Evolutionary conservation across 192 early-diverging fungal species (phyloP), one percentile per base, ranked within the genome.

Genomic region (Backusella liffmaniae): DNA sequence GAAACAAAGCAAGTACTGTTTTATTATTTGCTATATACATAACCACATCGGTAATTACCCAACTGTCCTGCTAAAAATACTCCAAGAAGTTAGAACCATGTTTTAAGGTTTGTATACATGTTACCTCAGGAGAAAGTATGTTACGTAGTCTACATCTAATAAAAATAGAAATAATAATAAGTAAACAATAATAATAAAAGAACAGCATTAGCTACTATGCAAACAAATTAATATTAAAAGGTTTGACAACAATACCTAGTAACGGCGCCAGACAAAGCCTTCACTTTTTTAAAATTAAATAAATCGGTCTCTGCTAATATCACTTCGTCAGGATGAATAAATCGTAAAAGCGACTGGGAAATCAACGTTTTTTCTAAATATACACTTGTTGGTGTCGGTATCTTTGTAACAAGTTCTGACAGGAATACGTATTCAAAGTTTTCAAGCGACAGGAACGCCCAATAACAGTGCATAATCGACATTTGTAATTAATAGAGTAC

Each of bases 1-100:
- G 76, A 42, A 77, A 77, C 62, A 77, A 77, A 12, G 70, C 70
- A 9, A 77, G 53, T 21, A 77, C 23, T 3, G 51, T 42, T 37
- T 77, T 46, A 71, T 77, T 70, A 8, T 59, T 41, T 41, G 59
- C 59, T 16, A 56, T 77, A 56, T 77, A 77, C 44, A 72, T 77
- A 26, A 77, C 70, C 18, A 77, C 26, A 66, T 77, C 70, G 32
- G 72, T 46, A 18, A 72, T 59, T 35, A 39, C 53, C 76, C 76
- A 77, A 8, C 35, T 77, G 6, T 23, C 34, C 16, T 21, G 53
- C 70, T 56, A 32, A 49, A 1, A 62, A 29, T 15, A 29, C 4
- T 62, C 12, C 10, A 62, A 49, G 23, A 13, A 29, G 26, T 62
- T 29, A 62, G 56, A 8, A 62, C 23, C 23, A 30, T 62, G 12